Evolutionary conservation across 1,284 basidiomycete species (phyloP), one percentile per base, ranked within the genome.

Genomic region (Agaricales sp.): DNA sequence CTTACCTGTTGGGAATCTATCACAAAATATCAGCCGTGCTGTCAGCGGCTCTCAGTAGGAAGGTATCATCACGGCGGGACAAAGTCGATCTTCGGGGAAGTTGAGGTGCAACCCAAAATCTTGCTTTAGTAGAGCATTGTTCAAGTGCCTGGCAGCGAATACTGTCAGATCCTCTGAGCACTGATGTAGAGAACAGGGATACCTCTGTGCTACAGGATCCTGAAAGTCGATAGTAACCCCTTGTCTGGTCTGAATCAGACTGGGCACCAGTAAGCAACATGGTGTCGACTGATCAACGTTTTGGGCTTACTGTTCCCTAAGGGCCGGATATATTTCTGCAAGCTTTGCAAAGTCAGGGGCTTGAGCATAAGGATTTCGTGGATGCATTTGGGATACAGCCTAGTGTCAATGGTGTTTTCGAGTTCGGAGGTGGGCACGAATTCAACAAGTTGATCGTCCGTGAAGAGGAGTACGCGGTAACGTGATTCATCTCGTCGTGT

Each of bases 31-130:
- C 21, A 37, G 22, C 19, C 37, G 4, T 25, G 26, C 6, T 22
- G 46, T 24, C 18, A 44, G 45, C 38, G 13, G 30, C 16, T 16
- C 11, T 38, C 21, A 14, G 43, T 2, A 35, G 18, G 26, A 18
- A 22, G 35, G 39, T 3, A 20, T 4, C 12, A 59, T 78, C 57
- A 94, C 91, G 0, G 92, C 87, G 18, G 92, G 92, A 64, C 92
- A 95, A 2, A 96, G 66, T 47, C 92, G 68, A 62, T 90, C 77
- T 1, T 71, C 62, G 1, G 87, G 82, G 4, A 95, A 62, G 2
- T 67, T 59, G 0, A 94, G 55, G 18, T 69, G 65, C 38, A 95
- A 61, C 0, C 67, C 63, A 59, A 92, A 94, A 63, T 94, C 90
- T 16, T 80, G 74, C 52, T 74, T 65, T 18, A 94, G 71, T 14